Base-by-base conservation (phyloP, 257 asterid genomes). In the Coffea eugenioides region DNA sequence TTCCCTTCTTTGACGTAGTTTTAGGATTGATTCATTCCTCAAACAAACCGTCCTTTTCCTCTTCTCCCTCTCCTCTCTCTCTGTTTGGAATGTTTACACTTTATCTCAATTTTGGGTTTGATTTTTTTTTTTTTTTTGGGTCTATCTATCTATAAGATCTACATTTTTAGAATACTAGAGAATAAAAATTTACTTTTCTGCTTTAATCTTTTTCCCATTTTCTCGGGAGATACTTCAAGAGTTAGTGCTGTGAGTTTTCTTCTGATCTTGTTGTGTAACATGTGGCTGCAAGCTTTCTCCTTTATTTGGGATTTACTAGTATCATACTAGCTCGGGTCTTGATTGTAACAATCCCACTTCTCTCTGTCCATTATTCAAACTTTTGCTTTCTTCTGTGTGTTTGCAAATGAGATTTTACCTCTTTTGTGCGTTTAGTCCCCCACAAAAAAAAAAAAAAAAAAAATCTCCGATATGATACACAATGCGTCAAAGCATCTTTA, bases 1-100 rank as follows among this genome's bases (percentile, higher is more conserved):
- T 76, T 61, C 20, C 71, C 78, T 76, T 76, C 52, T 79, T 80
- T 76, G 77, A 57, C 75, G 36, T 77, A 36, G 70, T 57, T 36
- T 20, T 41, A 69, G 57, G 75, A 62, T 77, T 66, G 65, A 71
- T 43, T 59, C 31, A 31, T 61, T 54, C 68, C 71, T 1, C 31
- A 23, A 31, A 36, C 75, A 66, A n/a, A 66, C 49, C 46, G 83
- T 80, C 68, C 16, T 64, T 73, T 52, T 66, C 52, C 5, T 14
- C 27, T 7, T 23, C n/a, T 10, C 34, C 4, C 57, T 13, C 18
- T 18, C 13, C 52, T 31, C 48, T 34, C 8, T 49, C 71, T 48
- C 49, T 6, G 25, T 62, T 66, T 25, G 61, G 49, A 76, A 31
- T 23, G 52, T 36, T 49, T 3, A 8, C 13, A 59, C 6, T n/a